Percentiles rank a stretch among this genome's conserved stretches.
Conservation (phyloP, 2,329 filamentous ascomycete species). For the Pezicula radicicola region DNA sequence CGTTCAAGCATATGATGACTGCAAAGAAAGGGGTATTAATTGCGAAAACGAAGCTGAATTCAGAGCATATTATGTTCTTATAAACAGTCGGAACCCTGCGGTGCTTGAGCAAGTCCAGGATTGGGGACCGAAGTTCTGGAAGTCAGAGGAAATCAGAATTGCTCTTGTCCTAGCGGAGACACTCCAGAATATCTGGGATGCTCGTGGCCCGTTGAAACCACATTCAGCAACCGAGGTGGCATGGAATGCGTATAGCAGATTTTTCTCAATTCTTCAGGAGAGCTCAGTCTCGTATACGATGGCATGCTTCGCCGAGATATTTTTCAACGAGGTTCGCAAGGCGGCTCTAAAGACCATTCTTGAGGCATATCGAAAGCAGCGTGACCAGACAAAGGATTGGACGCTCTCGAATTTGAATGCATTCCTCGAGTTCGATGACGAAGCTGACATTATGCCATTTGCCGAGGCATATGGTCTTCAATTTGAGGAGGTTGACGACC, state of each 20-base stretch:
- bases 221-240: slow-evolving; percentile 33
- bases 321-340: slow-evolving; percentile 59
- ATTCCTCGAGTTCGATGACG: slow-evolving; percentile 64
- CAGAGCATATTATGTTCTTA: slow-evolving; percentile 61
- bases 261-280: slow-evolving; percentile 58
- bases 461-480: slow-evolving; percentile 54
- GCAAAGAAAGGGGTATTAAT: slow-evolving; percentile 51
- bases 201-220: slow-evolving; percentile 55
- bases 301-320: slow-evolving; percentile 67
- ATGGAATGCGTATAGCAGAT: slow-evolving; percentile 48
- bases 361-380: slow-evolving; percentile 51
- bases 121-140: slow-evolving; percentile 54
- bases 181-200: slow-evolving; percentile 54
- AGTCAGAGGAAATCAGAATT: slow-evolving; percentile 57
- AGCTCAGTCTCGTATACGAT: slow-evolving; percentile 62
- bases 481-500: slow-evolving; percentile 41
- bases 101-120: slow-evolving; percentile 51
- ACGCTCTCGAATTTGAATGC: slow-evolving; percentile 53
- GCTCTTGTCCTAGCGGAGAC: slow-evolving; percentile 59
- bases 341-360: slow-evolving; percentile 54
- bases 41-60: slow-evolving; percentile 66
- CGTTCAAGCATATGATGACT: slow-evolving; percentile 65
- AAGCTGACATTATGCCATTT: slow-evolving; percentile 64
- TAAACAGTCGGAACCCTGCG: slow-evolving; percentile 57
- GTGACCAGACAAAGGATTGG: slow-evolving; percentile 57